Evolutionary conservation across 129 eudicot species (phyloP).

Genomic region (Ambrosia artemisiifolia): DNA sequence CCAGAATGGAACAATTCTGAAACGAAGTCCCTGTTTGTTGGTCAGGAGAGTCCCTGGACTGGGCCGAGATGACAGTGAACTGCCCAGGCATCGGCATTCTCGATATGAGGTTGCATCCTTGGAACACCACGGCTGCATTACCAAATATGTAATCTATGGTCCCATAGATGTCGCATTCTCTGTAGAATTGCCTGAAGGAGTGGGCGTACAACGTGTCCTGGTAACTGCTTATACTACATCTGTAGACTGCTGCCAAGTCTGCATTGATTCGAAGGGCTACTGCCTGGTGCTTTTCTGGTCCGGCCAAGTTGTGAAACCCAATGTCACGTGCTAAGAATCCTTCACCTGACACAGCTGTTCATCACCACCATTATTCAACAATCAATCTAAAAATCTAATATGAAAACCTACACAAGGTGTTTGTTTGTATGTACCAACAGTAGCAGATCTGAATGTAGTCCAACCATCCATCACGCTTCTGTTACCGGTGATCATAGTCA

Average conservation of each 20-base stretch:
- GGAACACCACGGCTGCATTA: slow-evolving; percentile 80
- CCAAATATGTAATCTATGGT: slow-evolving; percentile 91
- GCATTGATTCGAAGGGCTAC: slow-evolving; percentile 86
- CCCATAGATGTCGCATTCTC: slow-evolving; percentile 86
- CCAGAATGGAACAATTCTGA: slow-evolving; percentile 71
- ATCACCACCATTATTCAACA: not conserved
- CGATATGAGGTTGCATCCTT: slow-evolving; percentile 70
- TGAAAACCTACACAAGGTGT: no score
- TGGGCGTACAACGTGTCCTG: slow-evolving; percentile 87
- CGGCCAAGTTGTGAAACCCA: slow-evolving; percentile 66
- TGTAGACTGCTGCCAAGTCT: slow-evolving; percentile 64
- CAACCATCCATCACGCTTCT: slow-evolving; percentile 72
- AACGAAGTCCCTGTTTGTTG: slow-evolving; percentile 71
- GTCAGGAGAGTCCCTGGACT: slow-evolving; percentile 49
- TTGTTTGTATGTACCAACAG: slow-evolving; percentile 49
- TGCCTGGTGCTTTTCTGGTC: slow-evolving; percentile 80
- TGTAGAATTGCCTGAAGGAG: slow-evolving; percentile 79
- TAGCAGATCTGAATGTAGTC: slow-evolving; percentile 94
- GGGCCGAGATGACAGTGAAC: slow-evolving; percentile 75
- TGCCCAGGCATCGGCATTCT: slow-evolving; percentile 74
- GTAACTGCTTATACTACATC: slow-evolving; percentile 63
- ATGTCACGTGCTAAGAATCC: slow-evolving; percentile 92
- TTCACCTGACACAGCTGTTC: slow-evolving; percentile 74
- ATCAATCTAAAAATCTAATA: not conserved
- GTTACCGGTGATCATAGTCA: slow-evolving; percentile 56